Base-by-base conservation (phyloP, 805 yeast genomes). In the Cyberlindnera saturnus region DNA sequence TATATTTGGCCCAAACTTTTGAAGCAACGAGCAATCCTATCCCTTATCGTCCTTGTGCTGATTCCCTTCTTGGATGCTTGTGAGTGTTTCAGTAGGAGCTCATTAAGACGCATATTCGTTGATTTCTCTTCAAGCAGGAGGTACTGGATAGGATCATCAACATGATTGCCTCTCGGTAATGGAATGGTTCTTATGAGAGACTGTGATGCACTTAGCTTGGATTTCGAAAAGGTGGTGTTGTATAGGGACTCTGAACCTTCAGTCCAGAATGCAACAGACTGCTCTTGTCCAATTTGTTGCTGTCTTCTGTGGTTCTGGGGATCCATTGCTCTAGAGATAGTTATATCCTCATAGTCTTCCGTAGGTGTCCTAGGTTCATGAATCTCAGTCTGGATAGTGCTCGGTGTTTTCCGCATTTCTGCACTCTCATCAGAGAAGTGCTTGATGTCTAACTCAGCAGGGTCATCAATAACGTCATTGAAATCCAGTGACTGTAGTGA, bases 1-100 rank as follows among this genome's bases (percentile, higher is more conserved):
- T 69, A 64, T 32, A 64, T 59, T 40, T 65, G 66, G 1, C 68
- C 60, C 26, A 72, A 48, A 39, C 63, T 65, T 38, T 57, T 61
- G 41, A 66, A 64, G 40, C 59, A 56, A 28, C 58, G 59, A 1
- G 53, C 37, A 6, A 71, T 59, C 48, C 55, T 56, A 6, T 45
- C 45, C 41, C 76, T 48, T 5, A 66, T 47, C 8, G 55, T 45
- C 37, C 49, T 45, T 2, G 63, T 52, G 34, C 55, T 56, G 42
- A 62, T 59, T 1, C 75, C 75, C 13, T 53, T 46, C 16, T 47
- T 45, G 8, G 70, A 55, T 15, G 58, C 53, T 14, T 46, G 42
- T 14, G 50, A 20, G 37, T 69, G 71, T 28, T 43, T 41, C 6
- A 29, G 18, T 11, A 54, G 31, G 6, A 53, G 45, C 10, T 49